phyloP scores from a whole-genome alignment of 768 basidiomycete species.

The Austroboletus festivus region DNA sequence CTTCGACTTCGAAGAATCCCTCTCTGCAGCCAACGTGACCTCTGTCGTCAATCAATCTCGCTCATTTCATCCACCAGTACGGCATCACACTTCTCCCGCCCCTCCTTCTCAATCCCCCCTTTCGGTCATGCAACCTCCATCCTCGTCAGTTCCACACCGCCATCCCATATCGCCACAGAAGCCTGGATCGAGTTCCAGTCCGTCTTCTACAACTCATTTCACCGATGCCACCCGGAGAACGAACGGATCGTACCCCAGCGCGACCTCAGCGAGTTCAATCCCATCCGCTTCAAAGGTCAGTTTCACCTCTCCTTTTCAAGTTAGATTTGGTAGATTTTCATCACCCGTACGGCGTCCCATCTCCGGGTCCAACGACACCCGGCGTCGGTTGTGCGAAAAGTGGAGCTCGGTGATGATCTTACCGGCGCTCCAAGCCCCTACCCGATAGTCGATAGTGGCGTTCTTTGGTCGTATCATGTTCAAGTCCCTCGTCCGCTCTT shows the following conservation, averaged over 20 bases:
- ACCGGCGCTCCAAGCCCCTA: conserved; percentile 11
- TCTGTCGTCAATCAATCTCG: conserved; percentile 33
- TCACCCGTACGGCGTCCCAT: conserved; percentile 1
- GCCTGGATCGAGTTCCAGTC: conserved; percentile 25
- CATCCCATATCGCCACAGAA: conserved; percentile 19
- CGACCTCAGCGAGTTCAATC: conserved; percentile 27
- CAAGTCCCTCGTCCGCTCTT: background rate
- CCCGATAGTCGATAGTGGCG: conserved; percentile 2
- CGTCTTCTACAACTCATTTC: conserved; percentile 19
- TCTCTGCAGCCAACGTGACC: conserved; percentile 28
- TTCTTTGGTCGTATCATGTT: background rate
- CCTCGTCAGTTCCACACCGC: conserved; percentile 6
- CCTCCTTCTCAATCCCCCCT: conserved; percentile 17
- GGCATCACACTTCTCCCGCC: conserved; percentile 21
- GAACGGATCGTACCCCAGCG: conserved; percentile 15
- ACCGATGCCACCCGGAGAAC: conserved; percentile 30
- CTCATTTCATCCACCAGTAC: conserved; percentile 28
- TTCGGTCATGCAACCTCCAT: conserved; percentile 9
- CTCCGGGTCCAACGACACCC: conserved; percentile 15
- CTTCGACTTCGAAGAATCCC: conserved; percentile 30
- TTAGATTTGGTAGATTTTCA: conserved; percentile 13
- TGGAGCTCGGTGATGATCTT: conserved; percentile 22
- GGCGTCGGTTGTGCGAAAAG: conserved; percentile 10
- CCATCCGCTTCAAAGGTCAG: conserved; percentile 23
- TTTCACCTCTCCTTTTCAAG: conserved; percentile 1